Base-by-base conservation (phyloP, 257 asterid species). In the Linderniella brevidens region DNA sequence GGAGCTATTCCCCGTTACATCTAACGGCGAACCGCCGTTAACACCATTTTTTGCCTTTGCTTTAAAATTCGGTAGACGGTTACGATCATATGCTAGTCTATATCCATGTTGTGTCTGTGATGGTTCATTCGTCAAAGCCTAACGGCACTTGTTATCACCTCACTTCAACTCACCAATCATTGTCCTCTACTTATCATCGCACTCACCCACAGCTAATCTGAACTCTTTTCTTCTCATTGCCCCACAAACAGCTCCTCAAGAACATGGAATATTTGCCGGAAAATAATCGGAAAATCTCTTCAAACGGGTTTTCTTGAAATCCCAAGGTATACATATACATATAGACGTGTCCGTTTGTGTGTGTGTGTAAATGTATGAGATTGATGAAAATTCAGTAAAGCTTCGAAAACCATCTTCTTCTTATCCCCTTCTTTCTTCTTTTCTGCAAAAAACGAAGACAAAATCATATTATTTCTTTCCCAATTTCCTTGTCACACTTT, bases 1-100 rank as follows among this genome's bases (percentile, higher is more conserved):
- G 15, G 4, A 53, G 29, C 36, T 57, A 59, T 60, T 53, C 65
- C 63, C 66, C 65, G 75, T 64, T 65, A 64, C 60, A 41, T 68
- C 38, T 68, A 60, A 68, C 75, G 75, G 69, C 49, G 63, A 62
- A 16, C 11, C 66, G 55, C 52, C 62, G 70, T 45, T 60, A 56
- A 55, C 20, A 56, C 43, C 43, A 8, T 9, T 39, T 14, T 7
- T 43, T 25, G 32, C 32, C 6, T 6, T 25, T n/a, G n/a, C n/a
- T 19, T 9, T 46, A 46, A 15, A 11, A 14, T 42, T 42, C 17
- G 47, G 15, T 11, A 25, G 32, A 25, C 6, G 8, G 13, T 11
- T 11, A 4, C 47, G 13, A 4, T 13, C 15, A 42, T 11, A 8
- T 11, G 8, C 25, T 5, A 17, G 19, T 17, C 35, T 5, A 16